Evolutionary conservation across 352 stramenopile genomes (phyloP), one percentile per base, ranked within the genome.

Genomic region (Pythium rishiriense): DNA sequence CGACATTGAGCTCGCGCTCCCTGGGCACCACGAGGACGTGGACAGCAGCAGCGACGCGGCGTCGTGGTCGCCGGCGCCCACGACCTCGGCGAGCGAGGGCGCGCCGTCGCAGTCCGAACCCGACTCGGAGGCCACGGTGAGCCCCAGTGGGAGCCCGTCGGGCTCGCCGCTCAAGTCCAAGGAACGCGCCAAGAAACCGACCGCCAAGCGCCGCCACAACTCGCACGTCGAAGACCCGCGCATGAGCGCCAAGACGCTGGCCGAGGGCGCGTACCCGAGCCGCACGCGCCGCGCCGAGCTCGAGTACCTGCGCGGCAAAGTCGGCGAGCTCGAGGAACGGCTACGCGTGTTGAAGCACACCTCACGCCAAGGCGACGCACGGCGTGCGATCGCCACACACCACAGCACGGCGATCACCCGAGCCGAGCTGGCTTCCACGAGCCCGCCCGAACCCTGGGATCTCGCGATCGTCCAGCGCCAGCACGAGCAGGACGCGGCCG

Each of bases 311-410:
- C 59, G 60, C 4, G 51, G 25, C 19, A 67, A 62, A 29, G 52
- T 63, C 19, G 26, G 45, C 31, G 50, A 62, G 52, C 46, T 72
- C 10, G 64, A 72, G 21, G 64, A 70, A 43, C 28, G 26, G 10
- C 33, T 70, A 42, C 57, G 56, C 3, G 62, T 69, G 54, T n/a
- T 64, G 50, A 70, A 70, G 56, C 57, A 62, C 26, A 21, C 39
- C 19, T 61, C 59, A 22, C 39, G 42, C 0, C 15, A 28, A 5
- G 49, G 48, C 14, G 55, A 54, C 21, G 11, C 45, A 29, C 26
- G 42, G n/a, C 5, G 5, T 10, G 5, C 31, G 5, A 35, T 5
- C 31, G 31, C 31, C 31, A 37, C 31, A 11, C 6, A 37, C 19
- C 24, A 2, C 4, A 46, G 53, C 19, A 33, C 21, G 24, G 52